Evolutionary conservation across 129 eudicot genomes (phyloP), one percentile per base, ranked within the genome.

Genomic region (Chrysanthemum seticuspe): DNA sequence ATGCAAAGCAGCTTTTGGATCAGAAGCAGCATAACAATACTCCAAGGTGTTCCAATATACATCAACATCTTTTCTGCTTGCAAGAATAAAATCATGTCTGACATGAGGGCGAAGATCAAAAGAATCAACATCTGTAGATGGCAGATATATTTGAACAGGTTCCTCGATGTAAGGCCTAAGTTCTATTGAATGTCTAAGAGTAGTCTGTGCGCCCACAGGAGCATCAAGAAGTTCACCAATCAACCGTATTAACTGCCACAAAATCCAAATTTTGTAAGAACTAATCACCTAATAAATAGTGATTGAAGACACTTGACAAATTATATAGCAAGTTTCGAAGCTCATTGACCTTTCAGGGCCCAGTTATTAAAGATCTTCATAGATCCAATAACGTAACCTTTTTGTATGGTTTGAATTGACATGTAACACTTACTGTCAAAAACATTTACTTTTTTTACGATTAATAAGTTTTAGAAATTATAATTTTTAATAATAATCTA

Each of bases 111-210:
- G 90, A 64, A 87, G 86, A 85, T 93, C 98, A 56, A 75, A 77
- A 14, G 83, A 82, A 69, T 49, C 45, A 61, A 65, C 74, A 72
- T 79, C 63, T 54, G 85, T 70, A 56, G 89, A 72, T 48, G 86
- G 83, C 51, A 71, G 63, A 55, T 75, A 74, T 44, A 65, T 61
- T 23, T 76, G 73, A 15, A 76, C 89, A 16, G 98, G 98, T 79
- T 93, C 98, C 80, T 93, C 98, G 15, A 93, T 84, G 81, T 93
- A 93, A 36, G 98, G 98, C 71, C 84, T 93, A 55, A 93, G 88
- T 84, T 93, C 98, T 76, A 93, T 74, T 34, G 97, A 85, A 84
- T 89, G 80, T 25, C 79, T 76, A 75, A 93, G 92, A 72, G 85
- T 83, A 45, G 96, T 36, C 75, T 87, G 87, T 29, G 83, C 77